phyloP scores from a whole-genome alignment of 208 protist genomes.

The Acanthamoeba culbertsoni region DNA sequence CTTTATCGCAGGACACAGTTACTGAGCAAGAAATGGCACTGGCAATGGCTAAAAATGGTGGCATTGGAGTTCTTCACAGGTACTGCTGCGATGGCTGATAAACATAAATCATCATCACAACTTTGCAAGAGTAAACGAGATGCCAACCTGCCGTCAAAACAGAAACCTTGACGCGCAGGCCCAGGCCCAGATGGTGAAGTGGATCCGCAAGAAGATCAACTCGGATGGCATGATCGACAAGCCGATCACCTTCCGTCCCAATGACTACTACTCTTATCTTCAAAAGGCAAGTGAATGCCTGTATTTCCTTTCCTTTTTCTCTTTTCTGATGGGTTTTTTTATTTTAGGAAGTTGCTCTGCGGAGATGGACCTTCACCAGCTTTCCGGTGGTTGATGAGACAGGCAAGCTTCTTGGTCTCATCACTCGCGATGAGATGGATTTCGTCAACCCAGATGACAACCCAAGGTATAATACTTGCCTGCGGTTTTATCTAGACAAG shows the following conservation, averaged over 20 bases:
- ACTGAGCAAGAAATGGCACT: constrained; percentile 92
- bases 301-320: not conserved
- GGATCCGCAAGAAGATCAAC: constrained; percentile 48
- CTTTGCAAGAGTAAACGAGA: too few relatives aligned
- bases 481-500: too few relatives aligned
- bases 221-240: constrained; percentile 48
- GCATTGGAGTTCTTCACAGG: constrained; percentile 95
- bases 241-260: constrained; percentile 37
- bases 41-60: constrained; percentile 91
- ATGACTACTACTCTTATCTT: constrained; percentile 16
- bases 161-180: constrained; percentile 91
- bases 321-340: not conserved
- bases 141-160: too few relatives aligned
- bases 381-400: not conserved
- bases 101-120: too few relatives aligned
- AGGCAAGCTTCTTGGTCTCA: not conserved
- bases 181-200: constrained; percentile 91
- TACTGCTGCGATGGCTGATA: too few relatives aligned
- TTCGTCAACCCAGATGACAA: not conserved
- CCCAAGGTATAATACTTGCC: too few relatives aligned
- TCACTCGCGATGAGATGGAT: constrained; percentile 25
- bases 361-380: constrained; percentile 66
- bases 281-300: not conserved
- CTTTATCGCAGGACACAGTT: constrained; percentile 95
- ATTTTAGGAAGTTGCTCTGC: not conserved